Base-by-base conservation (phyloP, 345 rosid genomes). In the Gynandropsis gynandra region DNA sequence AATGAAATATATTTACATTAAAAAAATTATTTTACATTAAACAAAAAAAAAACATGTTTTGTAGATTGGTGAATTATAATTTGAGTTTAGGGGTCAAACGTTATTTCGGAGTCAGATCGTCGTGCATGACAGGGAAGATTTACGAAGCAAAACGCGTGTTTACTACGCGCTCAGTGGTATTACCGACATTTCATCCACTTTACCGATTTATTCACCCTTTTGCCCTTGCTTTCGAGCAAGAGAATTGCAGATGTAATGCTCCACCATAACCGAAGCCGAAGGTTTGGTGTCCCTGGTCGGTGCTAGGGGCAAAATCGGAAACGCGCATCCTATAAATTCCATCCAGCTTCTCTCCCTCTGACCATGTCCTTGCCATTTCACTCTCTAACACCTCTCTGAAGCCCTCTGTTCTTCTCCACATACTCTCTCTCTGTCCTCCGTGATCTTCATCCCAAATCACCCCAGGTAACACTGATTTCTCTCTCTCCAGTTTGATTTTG, bases 271-370 rank as follows among this genome's bases (percentile, higher is more conserved):
- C 62, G 54, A 58, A 58, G 45, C 54, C 46, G n/a, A 2, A 57
- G 52, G 38, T 57, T 36, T 19, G 60, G 2, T 58, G 40, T 18
- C 47, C 31, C 48, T 49, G 42, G 64, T 59, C 64, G 56, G 64
- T 39, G 15, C 14, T n/a, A 60, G 50, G 64, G 64, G 44, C 0
- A 33, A 50, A 60, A 33, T 50, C 36, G 64, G 64, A 12, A 50
- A 19, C 15, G 7, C 1, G 2, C 0, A 1, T 50, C 10, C 42
- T 42, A 60, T 60, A 60, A 60, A 60, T 32, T 3, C 9, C 16
- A 10, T 3, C 14, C 10, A 15, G 6, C 50, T 18, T 17, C 7
- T 39, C 57, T 51, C 14, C 17, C 9, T 37, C 27, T 40, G 32
- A 42, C 18, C 14, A n/a, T 33, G 49, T 40, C 40, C 47, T 48